These are phyloP conservation scores for Urochloa ruziziensis DNA, from an alignment of 176 grass and related monocot species.

Conservation along the genomic window DNA sequence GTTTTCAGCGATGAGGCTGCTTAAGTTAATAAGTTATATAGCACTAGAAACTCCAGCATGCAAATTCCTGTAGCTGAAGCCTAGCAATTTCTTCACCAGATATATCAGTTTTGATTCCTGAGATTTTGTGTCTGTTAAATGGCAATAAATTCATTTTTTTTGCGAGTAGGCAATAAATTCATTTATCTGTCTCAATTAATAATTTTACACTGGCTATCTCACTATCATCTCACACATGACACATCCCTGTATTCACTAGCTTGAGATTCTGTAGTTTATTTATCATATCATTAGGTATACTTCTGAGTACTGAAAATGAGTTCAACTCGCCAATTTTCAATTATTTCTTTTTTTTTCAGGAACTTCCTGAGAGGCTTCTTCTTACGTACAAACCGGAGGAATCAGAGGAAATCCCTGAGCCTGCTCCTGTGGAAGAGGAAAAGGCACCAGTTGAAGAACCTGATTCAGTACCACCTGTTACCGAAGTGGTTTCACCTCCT, in stretches of 20 bases:
- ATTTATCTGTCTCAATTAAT: background rate
- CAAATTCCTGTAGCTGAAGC: background rate
- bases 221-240: background rate
- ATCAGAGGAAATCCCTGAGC: slow-evolving; percentile 51
- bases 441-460: slow-evolving; percentile 60
- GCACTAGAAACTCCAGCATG: background rate
- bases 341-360: slow-evolving; percentile 50
- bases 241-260: background rate
- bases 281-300: background rate
- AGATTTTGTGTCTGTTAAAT: background rate
- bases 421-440: slow-evolving; percentile 60
- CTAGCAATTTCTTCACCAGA: background rate
- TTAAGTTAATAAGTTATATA: background rate
- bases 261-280: background rate
- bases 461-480: slow-evolving; percentile 21
- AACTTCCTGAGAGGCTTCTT: slow-evolving; percentile 96
- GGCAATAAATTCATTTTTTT: background rate
- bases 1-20: background rate
- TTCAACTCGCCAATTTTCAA: background rate
- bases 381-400: slow-evolving; percentile 92
- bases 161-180: too few species aligned
- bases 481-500: slow-evolving; percentile 57
- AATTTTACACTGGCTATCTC: background rate
- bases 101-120: background rate
- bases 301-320: background rate